Percentiles rank a stretch among this genome's conserved stretches.
Conservation (phyloP, 805 yeast species). For the Priceomyces castillae region DNA sequence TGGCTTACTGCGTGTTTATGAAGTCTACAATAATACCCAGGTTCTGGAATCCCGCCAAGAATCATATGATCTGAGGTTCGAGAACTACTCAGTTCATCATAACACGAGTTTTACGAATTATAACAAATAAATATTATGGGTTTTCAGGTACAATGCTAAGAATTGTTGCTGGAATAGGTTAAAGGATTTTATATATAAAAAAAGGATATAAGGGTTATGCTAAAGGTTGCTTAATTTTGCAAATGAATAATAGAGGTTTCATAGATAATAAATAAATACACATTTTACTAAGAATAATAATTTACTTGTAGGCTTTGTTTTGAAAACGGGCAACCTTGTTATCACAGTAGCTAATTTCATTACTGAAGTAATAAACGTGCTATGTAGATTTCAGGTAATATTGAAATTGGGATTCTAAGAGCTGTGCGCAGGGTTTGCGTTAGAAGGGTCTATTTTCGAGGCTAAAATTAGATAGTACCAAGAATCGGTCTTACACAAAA, state of each 20-base stretch:
- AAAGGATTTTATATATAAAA: not conserved
- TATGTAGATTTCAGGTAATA: too few species aligned
- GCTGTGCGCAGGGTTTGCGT: not conserved
- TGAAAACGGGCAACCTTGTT: too few species aligned
- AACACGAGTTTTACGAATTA: constrained; percentile 2
- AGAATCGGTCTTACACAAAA: not conserved
- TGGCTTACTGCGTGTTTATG: constrained; percentile 36
- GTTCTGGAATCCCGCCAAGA: not conserved
- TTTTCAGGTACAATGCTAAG: not conserved
- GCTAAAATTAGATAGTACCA: not conserved
- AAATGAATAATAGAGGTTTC: not conserved
- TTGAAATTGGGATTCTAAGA: too few species aligned
- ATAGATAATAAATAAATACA: not conserved
- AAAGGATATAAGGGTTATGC: not conserved
- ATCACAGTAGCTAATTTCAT: too few species aligned
- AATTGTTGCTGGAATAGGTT: not conserved
- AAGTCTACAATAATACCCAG: constrained; percentile 2
- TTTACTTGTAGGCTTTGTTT: too few species aligned
- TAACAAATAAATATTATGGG: not conserved
- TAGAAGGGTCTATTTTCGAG: constrained; percentile 1
- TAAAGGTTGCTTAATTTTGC: constrained; percentile 1
- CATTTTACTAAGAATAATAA: not conserved
- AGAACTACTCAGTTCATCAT: not conserved
- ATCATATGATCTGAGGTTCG: not conserved
- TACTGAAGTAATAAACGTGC: too few species aligned